Base-by-base conservation (phyloP, 805 yeast species). In the Kluyveromyces aestuarii region DNA sequence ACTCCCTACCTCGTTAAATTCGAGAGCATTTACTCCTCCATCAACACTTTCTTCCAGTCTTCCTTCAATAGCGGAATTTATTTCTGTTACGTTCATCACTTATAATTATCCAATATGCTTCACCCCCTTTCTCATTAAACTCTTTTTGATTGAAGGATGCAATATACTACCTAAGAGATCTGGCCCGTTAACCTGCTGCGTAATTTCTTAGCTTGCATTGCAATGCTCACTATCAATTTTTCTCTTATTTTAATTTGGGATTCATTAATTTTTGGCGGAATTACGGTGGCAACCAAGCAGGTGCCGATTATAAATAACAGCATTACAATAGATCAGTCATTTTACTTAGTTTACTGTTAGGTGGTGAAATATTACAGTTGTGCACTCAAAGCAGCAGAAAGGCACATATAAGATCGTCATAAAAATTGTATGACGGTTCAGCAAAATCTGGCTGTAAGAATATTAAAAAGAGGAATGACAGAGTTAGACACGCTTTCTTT, bases 381-480 rank as follows among this genome's bases (percentile, higher is more conserved):
- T 21, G 6, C 25, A 21, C 6, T 21, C 6, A 21, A 21, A 21
- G 25, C 25, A 4, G 25, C n/a, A n/a, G n/a, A n/a, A 21, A 21
- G 6, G 25, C 25, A 21, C 6, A 21, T 6, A 21, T 21, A 21
- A 6, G 25, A 21, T 21, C 25, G 25, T 21, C 25, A 21, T 21
- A 21, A 21, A 21, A 21, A 21, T 21, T 41, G 13, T 45, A 30
- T 30, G 37, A 25, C 30, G 17, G 43, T 19, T 25, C 19, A 30
- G 10, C n/a, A 37, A 39, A 37, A 30, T 16, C 27, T 45, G 37
- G 41, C 50, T n/a, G 45, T 40, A 36, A 41, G 49, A 30, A 30
- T 50, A 17, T 36, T 40, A 8, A 27, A 39, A 18, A 48, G 49
- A 40, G 45, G 46, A 17, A 36, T 48, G 33, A 41, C 40, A 30